Evolutionary conservation across 768 basidiomycete species (phyloP), one percentile per base, ranked within the genome.

Genomic region (Mycena olivaceomarginata): DNA sequence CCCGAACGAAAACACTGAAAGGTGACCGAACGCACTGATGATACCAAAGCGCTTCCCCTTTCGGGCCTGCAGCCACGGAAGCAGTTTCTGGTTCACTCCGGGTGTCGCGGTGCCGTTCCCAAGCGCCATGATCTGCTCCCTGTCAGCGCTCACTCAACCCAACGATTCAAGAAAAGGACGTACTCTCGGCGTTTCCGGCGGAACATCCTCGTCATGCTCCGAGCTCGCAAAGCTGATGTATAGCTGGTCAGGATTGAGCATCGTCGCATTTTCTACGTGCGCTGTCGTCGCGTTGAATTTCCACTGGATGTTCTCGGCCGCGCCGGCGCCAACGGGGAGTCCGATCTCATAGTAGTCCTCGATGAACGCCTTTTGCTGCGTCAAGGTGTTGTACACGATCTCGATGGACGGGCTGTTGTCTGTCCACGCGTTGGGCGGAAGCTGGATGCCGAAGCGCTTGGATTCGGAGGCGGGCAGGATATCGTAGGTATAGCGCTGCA

Each of bases 141-240:
- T 31, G 20, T 74, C 13, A 80, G 31, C 10, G 22, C 25, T 46
- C 18, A 22, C 25, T 46, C 18, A 37, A n/a, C 40, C 0, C 10
- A 12, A 70, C 48, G 67, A 56, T 6, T 43, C 70, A 45, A 53
- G 25, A 45, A 67, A 16, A 31, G 46, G 16, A 75, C 81, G n/a
- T 12, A 89, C 89, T 69, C 81, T 78, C 9, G 88, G 89, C 3
- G 83, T 83, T 78, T 87, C 86, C 0, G 83, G 77, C 13, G 87
- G 85, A 4, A 78, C 78, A 56, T 87, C 87, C 16, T 77, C 75
- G 63, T 87, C 82, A 67, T 86, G 86, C 9, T 87, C 86, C 5
- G 89, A 86, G 77, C 89, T 90, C 25, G 89, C 87, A 82, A 91
- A 91, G 69, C 83, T 88, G 78, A 90, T 89, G 74, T 86, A 91